These are phyloP conservation scores for Ophiognomonia clavigignenti-juglandacearum DNA, from an alignment of 2,329 filamentous ascomycete species.

Conservation along the genomic window DNA sequence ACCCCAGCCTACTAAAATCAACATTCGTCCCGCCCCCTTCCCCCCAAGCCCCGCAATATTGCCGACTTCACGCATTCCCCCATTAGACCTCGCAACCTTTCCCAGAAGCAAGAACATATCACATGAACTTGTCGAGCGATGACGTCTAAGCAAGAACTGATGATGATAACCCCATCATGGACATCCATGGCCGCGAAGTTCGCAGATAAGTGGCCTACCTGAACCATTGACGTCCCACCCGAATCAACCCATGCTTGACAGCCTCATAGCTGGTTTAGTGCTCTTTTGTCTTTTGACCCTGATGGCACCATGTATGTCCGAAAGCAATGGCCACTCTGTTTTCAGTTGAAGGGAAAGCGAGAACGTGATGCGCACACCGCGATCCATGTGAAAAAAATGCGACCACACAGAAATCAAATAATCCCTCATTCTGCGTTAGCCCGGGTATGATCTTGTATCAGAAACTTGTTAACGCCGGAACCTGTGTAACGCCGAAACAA, in stretches of 20 bases:
- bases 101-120: too few relatives aligned
- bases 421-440: conserved; percentile 10
- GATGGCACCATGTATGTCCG: background rate
- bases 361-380: background rate
- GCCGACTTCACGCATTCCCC: too few relatives aligned
- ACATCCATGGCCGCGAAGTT: too few relatives aligned
- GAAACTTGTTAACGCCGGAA: conserved; percentile 14
- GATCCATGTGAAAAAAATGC: conserved; percentile 3
- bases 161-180: too few relatives aligned
- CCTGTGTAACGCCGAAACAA: conserved; percentile 15
- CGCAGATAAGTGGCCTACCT: too few relatives aligned
- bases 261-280: conserved; percentile 7
- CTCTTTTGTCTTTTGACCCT: background rate
- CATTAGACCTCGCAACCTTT: too few relatives aligned
- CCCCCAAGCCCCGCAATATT: too few relatives aligned
- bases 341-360: background rate
- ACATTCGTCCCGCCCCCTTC: too few relatives aligned
- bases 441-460: conserved; percentile 13
- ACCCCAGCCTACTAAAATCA: too few relatives aligned
- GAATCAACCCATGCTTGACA: background rate
- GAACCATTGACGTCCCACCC: too few relatives aligned
- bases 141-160: too few relatives aligned
- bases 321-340: background rate
- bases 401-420: conserved; percentile 6
- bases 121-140: too few relatives aligned